Evolutionary conservation across 2,329 filamentous ascomycete species (phyloP).

Genomic region (Colletotrichum sp.): DNA sequence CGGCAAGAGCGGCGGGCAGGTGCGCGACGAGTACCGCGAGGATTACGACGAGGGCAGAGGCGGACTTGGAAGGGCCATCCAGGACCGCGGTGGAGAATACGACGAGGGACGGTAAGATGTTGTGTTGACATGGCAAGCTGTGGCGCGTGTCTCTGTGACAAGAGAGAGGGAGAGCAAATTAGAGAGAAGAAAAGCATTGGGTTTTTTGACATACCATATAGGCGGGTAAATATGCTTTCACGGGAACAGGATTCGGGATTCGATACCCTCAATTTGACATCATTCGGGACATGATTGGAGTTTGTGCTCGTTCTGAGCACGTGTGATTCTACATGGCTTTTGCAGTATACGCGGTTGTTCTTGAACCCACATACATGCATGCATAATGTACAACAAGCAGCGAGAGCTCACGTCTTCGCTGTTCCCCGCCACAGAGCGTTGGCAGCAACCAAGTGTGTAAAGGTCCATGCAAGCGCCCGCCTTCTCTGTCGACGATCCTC

Average conservation of each 20-base stretch:
- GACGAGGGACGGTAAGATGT: constrained; percentile 42
- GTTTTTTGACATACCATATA: not conserved
- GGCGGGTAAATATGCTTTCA: not conserved
- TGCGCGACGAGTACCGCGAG: constrained; percentile 95
- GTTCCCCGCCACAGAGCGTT: not conserved
- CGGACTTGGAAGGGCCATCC: constrained; percentile 81
- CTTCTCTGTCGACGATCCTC: not conserved
- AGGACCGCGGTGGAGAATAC: constrained; percentile 40
- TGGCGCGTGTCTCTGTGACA: not conserved
- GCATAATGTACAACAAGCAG: constrained; percentile 11
- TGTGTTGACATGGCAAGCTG: not conserved
- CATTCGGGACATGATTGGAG: not conserved
- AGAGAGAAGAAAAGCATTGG: not conserved
- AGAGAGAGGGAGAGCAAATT: constrained; percentile 22
- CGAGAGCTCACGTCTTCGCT: not conserved
- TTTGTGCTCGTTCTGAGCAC: not conserved
- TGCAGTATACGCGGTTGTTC: not conserved
- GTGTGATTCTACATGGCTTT: not conserved
- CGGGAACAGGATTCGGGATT: constrained; percentile 10
- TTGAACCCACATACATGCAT: not conserved
- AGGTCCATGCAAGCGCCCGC: not conserved
- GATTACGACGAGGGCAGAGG: constrained; percentile 96
- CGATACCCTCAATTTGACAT: constrained; percentile 19
- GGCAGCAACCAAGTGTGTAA: not conserved
- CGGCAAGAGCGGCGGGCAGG: constrained; percentile 94